Evolutionary conservation across 208 protist species (phyloP).

Genomic region (Porcisia deanei): DNA sequence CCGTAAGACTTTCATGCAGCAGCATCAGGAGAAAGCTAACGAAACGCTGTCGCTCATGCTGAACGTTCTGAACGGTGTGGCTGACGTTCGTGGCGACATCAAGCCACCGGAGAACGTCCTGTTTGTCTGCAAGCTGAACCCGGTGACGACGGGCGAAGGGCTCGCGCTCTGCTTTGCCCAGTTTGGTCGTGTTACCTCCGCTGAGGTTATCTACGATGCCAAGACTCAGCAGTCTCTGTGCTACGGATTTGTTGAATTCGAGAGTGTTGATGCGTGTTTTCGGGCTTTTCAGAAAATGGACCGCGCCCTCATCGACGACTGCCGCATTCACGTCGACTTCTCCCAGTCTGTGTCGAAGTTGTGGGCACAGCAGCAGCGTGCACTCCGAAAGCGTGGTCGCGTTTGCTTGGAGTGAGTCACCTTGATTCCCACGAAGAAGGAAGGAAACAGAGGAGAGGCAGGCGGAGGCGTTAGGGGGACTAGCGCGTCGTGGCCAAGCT

Average conservation of each 20-base stretch:
- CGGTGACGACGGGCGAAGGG: constrained; percentile 94
- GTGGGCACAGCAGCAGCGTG: constrained; percentile 64
- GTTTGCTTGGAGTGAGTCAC: neutral
- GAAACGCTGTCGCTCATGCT: constrained; percentile 88
- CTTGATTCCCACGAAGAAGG: neutral
- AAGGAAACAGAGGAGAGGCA: neutral
- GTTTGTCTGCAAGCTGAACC: constrained; percentile 99
- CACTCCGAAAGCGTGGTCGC: constrained; percentile 47
- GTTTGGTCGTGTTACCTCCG: constrained; percentile 93
- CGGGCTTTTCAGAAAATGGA: constrained; percentile 97
- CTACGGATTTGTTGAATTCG: constrained; percentile 99
- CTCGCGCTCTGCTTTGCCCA: constrained; percentile 96
- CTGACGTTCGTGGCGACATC: constrained; percentile 88
- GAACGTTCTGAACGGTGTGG: constrained; percentile 96
- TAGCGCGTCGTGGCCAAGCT: neutral
- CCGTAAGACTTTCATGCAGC: constrained; percentile 22
- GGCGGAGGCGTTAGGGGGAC: neutral
- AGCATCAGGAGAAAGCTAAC: constrained; percentile 68
- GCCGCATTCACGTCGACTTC: constrained; percentile 98
- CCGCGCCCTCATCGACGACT: constrained; percentile 98
- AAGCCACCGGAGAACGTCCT: constrained; percentile 98
- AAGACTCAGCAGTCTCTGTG: constrained; percentile 86
- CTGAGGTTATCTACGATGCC: constrained; percentile 77
- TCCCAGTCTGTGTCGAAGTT: constrained; percentile 95
- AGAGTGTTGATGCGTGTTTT: constrained; percentile 86